Evolutionary conservation across 106 monocot genomes (phyloP).

Genomic region (Xerophyta viscosa): DNA sequence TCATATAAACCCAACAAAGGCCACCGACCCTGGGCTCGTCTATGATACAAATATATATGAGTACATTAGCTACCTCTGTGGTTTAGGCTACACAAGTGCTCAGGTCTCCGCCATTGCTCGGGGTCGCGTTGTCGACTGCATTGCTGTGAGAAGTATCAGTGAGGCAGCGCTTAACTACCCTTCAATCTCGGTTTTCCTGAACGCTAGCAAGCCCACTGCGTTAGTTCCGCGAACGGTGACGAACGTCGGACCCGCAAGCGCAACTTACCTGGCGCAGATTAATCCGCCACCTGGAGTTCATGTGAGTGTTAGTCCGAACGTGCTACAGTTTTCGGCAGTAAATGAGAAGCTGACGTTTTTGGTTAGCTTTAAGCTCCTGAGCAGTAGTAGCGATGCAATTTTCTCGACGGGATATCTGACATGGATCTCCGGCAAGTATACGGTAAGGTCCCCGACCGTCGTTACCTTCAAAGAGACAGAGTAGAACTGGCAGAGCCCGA

Average conservation of each 20-base stretch:
- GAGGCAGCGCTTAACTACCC: conserved; percentile 29
- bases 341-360: conserved; percentile 7
- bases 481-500: no score
- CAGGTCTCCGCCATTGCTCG: conserved; percentile 16
- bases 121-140: background rate
- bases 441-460: no score
- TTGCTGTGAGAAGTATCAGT: background rate
- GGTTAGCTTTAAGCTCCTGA: background rate
- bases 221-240: background rate
- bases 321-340: background rate
- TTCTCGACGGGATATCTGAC: no score
- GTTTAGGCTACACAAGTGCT: background rate
- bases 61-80: conserved; percentile 19
- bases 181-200: conserved; percentile 9
- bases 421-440: no score
- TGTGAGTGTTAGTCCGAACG: conserved; percentile 20
- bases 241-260: conserved; percentile 19
- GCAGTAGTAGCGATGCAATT: background rate
- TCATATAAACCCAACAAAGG: no score
- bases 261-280: conserved; percentile 16
- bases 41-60: no score
- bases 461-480: no score
- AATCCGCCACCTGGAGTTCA: background rate
- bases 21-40: no score
- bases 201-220: no score